Percentiles rank a stretch among this genome's conserved stretches.
Evolutionary conservation across 1,284 basidiomycete genomes (phyloP).

Genomic region (Malassezia yamatoensis): DNA sequence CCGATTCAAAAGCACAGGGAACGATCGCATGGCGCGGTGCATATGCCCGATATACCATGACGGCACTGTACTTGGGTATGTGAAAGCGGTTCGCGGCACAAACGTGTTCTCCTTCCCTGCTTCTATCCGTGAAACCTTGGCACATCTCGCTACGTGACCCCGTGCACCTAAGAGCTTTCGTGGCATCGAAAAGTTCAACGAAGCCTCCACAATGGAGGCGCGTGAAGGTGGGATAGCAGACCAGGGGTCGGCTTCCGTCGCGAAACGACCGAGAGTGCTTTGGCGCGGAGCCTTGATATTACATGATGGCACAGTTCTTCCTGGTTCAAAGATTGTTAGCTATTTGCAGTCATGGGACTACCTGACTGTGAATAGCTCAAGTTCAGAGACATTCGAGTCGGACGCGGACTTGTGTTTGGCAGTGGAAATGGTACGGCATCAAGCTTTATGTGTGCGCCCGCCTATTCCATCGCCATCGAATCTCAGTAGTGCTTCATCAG

Average conservation of each 20-base stretch:
- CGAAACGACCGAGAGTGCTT: constrained; percentile 17
- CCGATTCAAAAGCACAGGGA: constrained; percentile 56
- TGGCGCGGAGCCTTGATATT: constrained; percentile 37
- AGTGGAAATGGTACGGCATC: constrained; percentile 42
- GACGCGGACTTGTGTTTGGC: constrained; percentile 41
- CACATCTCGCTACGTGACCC: not conserved
- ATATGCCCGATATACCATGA: constrained; percentile 98
- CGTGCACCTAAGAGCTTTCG: not conserved
- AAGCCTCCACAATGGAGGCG: constrained; percentile 8
- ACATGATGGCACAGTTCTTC: constrained; percentile 33
- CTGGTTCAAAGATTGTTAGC: constrained; percentile 38
- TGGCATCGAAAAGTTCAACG: not conserved
- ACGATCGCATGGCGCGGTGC: constrained; percentile 49
- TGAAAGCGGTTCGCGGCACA: constrained; percentile 47
- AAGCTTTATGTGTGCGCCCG: constrained; percentile 22
- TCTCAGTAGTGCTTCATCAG: not conserved
- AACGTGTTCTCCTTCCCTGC: constrained; percentile 23
- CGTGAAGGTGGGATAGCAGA: too few relatives aligned
- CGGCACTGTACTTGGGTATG: constrained; percentile 54
- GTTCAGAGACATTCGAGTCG: constrained; percentile 9
- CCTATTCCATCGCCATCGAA: not conserved
- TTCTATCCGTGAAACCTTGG: not conserved
- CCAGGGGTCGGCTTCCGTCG: too few relatives aligned
- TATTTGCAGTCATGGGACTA: constrained; percentile 28
- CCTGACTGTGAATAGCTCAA: not conserved